These are phyloP conservation scores for Penicillium bialowiezense DNA, from an alignment of 495 filamentous ascomycete genomes.

Conservation along the genomic window DNA sequence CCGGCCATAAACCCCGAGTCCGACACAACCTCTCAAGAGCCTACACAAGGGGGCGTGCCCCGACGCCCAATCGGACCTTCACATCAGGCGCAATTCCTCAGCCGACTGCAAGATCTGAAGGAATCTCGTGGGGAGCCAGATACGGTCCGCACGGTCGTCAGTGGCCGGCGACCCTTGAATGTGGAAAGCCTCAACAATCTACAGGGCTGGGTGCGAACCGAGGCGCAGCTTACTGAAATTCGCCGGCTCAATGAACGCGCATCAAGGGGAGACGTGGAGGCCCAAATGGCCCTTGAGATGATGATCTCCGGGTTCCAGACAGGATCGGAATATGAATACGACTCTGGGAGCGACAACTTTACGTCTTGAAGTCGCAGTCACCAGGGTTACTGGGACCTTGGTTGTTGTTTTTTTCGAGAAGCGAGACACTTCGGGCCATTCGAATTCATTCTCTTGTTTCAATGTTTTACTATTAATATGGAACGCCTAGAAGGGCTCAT, in stretches of 20 bases:
- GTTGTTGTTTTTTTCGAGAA: too few species aligned
- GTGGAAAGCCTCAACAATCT: slow-evolving; percentile 32
- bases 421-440: too few species aligned
- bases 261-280: slow-evolving; percentile 32
- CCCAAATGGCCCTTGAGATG: slow-evolving; percentile 28
- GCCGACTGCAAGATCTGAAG: slow-evolving; percentile 42
- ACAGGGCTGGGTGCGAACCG: slow-evolving; percentile 39
- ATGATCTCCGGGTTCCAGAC: slow-evolving; percentile 4
- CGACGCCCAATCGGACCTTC: slow-evolving; percentile 18
- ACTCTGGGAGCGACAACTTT: neutral
- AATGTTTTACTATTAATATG: too few species aligned
- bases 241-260: slow-evolving; percentile 33
- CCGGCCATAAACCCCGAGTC: neutral
- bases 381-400: too few species aligned
- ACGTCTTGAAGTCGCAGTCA: neutral
- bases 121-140: slow-evolving; percentile 43
- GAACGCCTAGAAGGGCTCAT: too few species aligned
- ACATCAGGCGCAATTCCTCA: slow-evolving; percentile 45
- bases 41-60: slow-evolving; percentile 1
- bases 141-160: slow-evolving; percentile 37
- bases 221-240: slow-evolving; percentile 37
- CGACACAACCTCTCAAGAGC: slow-evolving; percentile 1
- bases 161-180: slow-evolving; percentile 24
- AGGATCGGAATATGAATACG: neutral
- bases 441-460: too few species aligned